Evolutionary conservation across 768 basidiomycete genomes (phyloP), one percentile per base, ranked within the genome.

Genomic region (Amyloporia xantha): DNA sequence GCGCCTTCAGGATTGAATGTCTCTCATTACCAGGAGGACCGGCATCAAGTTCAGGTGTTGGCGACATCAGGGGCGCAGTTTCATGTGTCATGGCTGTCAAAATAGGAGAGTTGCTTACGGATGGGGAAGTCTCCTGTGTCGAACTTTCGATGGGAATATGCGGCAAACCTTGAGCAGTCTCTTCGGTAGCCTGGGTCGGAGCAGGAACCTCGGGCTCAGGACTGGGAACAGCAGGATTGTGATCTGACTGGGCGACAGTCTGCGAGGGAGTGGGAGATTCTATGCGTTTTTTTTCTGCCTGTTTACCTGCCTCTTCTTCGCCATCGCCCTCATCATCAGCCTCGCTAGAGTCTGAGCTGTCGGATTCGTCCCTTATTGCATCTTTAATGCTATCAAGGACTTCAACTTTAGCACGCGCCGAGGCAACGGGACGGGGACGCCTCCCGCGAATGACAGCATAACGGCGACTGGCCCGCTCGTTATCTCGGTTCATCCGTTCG

Each of bases 331-430:
- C 82, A 45, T 84, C 79, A 43, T 82, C 83, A 7, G 82, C 83
- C 53, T 82, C 79, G 48, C 75, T 63, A 57, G 81, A 75, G 54
- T 86, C 83, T 2, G 82, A 83, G 50, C 73, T 74, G 44, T 88
- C 86, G 19, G 84, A 84, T 55, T 87, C 91, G 57, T 91, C 89
- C 44, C 76, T 77, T 61, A 96, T 88, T 1, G 89, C 94, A 59
- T 96, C 93, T 61, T 87, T 85, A 59, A 96, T 79, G 59, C 90
- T 93, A 46, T 89, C 84, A 21, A 96, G 75, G 26, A 96, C 78
- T 60, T 93, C 84, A 1, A 95, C 90, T 58, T 84, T 91, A 13
- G 91, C 92, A 39, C 84, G 79, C 13, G 93, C 86, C 21, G 84
- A 85, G 17, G 88, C 87, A 12, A 98, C 91, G 11, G 96, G 95